Evolutionary conservation across 352 stramenopile genomes (phyloP), one percentile per base, ranked within the genome.

Genomic region (Aphanomyces astaci): DNA sequence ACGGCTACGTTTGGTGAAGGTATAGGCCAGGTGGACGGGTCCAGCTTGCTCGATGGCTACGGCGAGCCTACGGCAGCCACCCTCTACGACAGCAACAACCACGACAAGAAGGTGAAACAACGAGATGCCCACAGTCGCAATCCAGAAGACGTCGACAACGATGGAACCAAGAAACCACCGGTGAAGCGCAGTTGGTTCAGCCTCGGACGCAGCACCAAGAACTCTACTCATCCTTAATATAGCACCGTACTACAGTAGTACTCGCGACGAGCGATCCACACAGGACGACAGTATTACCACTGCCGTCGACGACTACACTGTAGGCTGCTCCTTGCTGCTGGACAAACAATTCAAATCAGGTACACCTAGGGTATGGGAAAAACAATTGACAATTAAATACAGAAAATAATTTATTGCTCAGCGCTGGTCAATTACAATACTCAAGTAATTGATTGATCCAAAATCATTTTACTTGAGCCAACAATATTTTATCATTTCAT

Each of bases 31-130:
- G 77, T 94, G 31, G 86, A 94, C 67, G 81, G 80, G 64, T 78
- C 86, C 30, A 94, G 86, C 48, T 75, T 94, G 56, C 75, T 94
- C 15, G 80, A 94, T 64, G 86, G 76, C 68, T 79, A 94, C 51
- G 86, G 86, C 70, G 86, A 94, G 53, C 81, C 86, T 25, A 90
- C 79, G 15, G 74, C 80, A 46, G 66, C 72, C 27, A 82, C 84
- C 59, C 79, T 94, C 11, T 92, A 90, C 76, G 76, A 85, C 76
- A 70, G 81, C 64, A 79, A 81, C 59, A 69, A 57, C 17, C 54
- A 74, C 63, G 72, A 81, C 40, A 62, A 69, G 45, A 76, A 77
- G 55, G 49, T 46, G n/a, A 59, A 59, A 28, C n/a, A n/a, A n/a
- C 51, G n/a, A 1, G 51, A 33, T 22, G 51, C 33, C 5, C 9